Percentiles rank a stretch among this genome's conserved stretches.
These are phyloP conservation scores for Diaporthe sp. DNA, from an alignment of 2,329 filamentous ascomycete genomes.

Conservation along the genomic window DNA sequence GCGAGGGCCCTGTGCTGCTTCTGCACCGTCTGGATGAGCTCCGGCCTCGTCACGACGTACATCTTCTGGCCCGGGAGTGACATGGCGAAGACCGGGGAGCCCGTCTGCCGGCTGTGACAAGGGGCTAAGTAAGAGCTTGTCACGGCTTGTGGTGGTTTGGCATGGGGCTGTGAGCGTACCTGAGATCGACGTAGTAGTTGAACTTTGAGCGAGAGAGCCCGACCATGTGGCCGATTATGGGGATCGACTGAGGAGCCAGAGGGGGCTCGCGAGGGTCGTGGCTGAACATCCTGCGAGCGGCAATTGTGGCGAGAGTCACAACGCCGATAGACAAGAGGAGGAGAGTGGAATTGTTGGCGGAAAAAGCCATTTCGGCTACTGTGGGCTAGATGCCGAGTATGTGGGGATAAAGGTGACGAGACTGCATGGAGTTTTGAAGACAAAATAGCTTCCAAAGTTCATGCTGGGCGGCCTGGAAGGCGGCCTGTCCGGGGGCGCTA, in stretches of 20 bases:
- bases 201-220: constrained; percentile 49
- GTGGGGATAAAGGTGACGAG: not conserved
- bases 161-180: constrained; percentile 38
- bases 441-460: not conserved
- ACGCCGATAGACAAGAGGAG: constrained; percentile 26
- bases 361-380: not conserved
- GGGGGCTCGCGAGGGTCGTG: constrained; percentile 52
- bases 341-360: not conserved
- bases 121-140: not conserved
- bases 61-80: constrained; percentile 56
- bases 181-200: constrained; percentile 52
- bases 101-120: constrained; percentile 40
- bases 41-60: constrained; percentile 56
- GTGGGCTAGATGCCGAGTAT: not conserved
- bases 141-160: no score
- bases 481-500: not conserved
- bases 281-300: constrained; percentile 38
- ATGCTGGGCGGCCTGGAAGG: not conserved
- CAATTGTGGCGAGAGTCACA: constrained; percentile 30
- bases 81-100: constrained; percentile 56
- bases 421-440: not conserved
- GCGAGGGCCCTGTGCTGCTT: constrained; percentile 53
- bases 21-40: constrained; percentile 55
- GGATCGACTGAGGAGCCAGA: constrained; percentile 49
- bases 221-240: constrained; percentile 51